These are phyloP conservation scores for Dysphania ambrosioides DNA, from an alignment of 148 eudicot species.

Conservation along the genomic window DNA sequence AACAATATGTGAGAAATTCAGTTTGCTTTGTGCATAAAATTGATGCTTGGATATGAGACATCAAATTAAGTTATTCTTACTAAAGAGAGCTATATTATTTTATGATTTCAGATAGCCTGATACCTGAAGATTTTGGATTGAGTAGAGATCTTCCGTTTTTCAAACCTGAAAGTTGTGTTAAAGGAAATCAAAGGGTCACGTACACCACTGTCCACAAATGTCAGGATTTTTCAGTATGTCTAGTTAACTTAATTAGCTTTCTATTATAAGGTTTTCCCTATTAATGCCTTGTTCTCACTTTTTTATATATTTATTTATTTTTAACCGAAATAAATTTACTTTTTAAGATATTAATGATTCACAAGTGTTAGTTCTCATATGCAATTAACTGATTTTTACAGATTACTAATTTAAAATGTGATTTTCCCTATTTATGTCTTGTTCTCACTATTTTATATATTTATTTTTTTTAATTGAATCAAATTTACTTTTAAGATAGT, in stretches of 20 bases:
- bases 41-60: background rate
- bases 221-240: conserved; percentile 55
- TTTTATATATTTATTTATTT: too few relatives aligned
- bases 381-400: background rate
- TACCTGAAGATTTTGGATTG: conserved; percentile 77
- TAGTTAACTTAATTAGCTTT: background rate
- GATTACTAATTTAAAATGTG: too few relatives aligned
- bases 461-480: background rate
- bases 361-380: background rate
- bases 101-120: conserved; percentile 49
- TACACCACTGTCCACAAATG: conserved; percentile 60
- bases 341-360: too few relatives aligned
- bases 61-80: background rate
- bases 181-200: conserved; percentile 43
- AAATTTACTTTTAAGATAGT: too few relatives aligned
- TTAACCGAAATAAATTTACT: background rate
- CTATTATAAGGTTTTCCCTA: background rate
- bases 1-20: background rate
- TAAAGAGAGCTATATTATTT: background rate
- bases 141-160: conserved; percentile 57
- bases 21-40: background rate
- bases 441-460: too few relatives aligned
- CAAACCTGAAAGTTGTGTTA: conserved; percentile 32
- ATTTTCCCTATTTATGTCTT: background rate
- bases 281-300: background rate